Base-by-base conservation (phyloP, 495 filamentous ascomycete genomes). In the Aspergillus haitiensis region DNA sequence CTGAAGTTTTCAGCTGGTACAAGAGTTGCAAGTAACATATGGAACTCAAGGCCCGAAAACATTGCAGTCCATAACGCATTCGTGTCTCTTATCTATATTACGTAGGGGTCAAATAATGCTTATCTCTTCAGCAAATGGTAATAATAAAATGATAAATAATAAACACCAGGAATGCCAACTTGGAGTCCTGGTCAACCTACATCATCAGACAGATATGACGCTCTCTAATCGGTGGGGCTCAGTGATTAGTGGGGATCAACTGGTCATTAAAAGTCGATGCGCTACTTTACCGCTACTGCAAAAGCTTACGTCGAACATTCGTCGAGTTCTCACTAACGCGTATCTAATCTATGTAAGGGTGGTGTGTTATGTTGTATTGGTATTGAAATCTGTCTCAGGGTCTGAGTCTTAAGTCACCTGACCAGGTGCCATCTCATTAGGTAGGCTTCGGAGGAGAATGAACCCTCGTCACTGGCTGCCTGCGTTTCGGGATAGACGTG, bases 401-500 rank as follows among this genome's bases (percentile, higher is more conserved):
- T 16, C 10, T 47, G 11, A 10, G 11, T 40, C 7, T n/a, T n/a
- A 40, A n/a, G n/a, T 47, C 44, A 47, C 44, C 16, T 47, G 44
- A 47, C 27, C n/a, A 10, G 15, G 44, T 47, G 44, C 15, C 6
- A 15, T 21, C 2, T 18, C 44, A 47, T 16, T 27, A 27, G 21
- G 21, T 27, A 27, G 21, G 21, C 21, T 27, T 27, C 44, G 15
- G 11, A n/a, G n/a, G n/a, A n/a, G n/a, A n/a, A n/a, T n/a, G n/a
- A n/a, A n/a, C n/a, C n/a, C n/a, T 47, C 44, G 44, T 47, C 44
- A 47, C 44, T 47, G 44, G 15, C 15, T 47, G 9, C 16, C 44
- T 9, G 44, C 2, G 9, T 21, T 16, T 18, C 21, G 1, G 21
- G 21, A 27, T 27, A 27, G 21, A 27, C 21, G 21, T 27, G 21